These are phyloP conservation scores for Lepraria neglecta DNA, from an alignment of 495 filamentous ascomycete species.

Conservation along the genomic window DNA sequence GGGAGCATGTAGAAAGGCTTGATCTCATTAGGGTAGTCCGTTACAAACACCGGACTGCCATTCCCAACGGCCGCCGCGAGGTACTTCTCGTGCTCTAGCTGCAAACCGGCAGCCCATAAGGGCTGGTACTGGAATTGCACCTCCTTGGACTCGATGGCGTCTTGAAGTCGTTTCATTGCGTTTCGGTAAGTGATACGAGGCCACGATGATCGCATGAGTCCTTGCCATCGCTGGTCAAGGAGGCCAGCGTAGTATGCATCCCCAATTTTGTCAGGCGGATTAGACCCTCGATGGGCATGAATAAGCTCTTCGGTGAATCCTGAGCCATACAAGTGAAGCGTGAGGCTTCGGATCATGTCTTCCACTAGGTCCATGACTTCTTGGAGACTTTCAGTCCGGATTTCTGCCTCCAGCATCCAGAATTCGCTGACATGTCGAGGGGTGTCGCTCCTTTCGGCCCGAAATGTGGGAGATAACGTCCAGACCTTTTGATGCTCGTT, in stretches of 20 bases:
- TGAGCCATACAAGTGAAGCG: conserved; percentile 47
- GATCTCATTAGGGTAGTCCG: conserved; percentile 74
- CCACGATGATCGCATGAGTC: conserved; percentile 59
- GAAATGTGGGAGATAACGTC: conserved; percentile 88
- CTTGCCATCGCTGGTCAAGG: conserved; percentile 64
- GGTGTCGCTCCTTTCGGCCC: conserved; percentile 91
- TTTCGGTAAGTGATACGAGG: conserved; percentile 78
- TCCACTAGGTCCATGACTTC: conserved; percentile 74
- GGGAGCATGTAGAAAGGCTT: conserved; percentile 97
- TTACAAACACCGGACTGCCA: conserved; percentile 79
- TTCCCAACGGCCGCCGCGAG: conserved; percentile 66
- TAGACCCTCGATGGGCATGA: conserved; percentile 35
- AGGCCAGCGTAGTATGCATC: conserved; percentile 25
- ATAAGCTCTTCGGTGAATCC: conserved; percentile 59
- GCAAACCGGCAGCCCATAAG: conserved; percentile 66
- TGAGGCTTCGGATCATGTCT: conserved; percentile 61
- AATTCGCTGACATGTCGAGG: conserved; percentile 93
- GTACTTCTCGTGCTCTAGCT: conserved; percentile 89
- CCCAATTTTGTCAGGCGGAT: conserved; percentile 26
- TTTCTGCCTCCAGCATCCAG: conserved; percentile 95
- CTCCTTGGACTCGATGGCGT: conserved; percentile 45
- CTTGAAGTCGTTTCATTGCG: conserved; percentile 61
- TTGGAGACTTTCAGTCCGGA: conserved; percentile 64
- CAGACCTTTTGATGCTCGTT: conserved; percentile 86
- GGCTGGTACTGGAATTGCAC: conserved; percentile 60